phyloP scores from a whole-genome alignment of 1,284 basidiomycete species.

The Rhodotorula sp. region DNA sequence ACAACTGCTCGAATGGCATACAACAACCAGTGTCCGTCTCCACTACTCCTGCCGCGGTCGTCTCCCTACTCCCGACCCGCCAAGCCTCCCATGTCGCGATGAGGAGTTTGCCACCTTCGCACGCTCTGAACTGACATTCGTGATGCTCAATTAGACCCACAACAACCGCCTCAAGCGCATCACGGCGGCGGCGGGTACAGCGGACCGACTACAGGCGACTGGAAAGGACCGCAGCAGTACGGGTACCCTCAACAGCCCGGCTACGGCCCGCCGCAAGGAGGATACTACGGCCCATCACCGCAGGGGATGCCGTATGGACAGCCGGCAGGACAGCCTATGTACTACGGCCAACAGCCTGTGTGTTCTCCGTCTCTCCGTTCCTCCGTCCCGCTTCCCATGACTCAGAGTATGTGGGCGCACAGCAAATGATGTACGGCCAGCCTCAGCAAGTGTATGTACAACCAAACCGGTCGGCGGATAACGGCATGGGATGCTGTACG shows the following conservation, averaged over 20 bases:
- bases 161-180: slow-evolving; percentile 32
- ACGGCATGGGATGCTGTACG: too few species aligned
- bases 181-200: neutral
- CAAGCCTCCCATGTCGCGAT: neutral
- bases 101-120: neutral
- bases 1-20: slow-evolving; percentile 8
- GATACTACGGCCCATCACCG: slow-evolving; percentile 1
- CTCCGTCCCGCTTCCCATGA: too few species aligned
- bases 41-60: too few species aligned
- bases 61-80: neutral
- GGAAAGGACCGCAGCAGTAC: slow-evolving; percentile 29
- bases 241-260: slow-evolving; percentile 12
- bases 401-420: too few species aligned
- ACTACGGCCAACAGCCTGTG: neutral
- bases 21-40: slow-evolving; percentile 23
- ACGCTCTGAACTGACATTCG: neutral
- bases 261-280: neutral
- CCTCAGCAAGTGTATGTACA: neutral
- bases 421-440: neutral
- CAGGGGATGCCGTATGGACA: slow-evolving; percentile 5
- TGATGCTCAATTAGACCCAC: slow-evolving; percentile 6
- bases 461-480: neutral
- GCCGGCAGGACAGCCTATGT: neutral
- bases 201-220: slow-evolving; percentile 4
- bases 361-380: neutral